phyloP scores from a whole-genome alignment of 345 rosid genomes.

The Populus euphratica region DNA sequence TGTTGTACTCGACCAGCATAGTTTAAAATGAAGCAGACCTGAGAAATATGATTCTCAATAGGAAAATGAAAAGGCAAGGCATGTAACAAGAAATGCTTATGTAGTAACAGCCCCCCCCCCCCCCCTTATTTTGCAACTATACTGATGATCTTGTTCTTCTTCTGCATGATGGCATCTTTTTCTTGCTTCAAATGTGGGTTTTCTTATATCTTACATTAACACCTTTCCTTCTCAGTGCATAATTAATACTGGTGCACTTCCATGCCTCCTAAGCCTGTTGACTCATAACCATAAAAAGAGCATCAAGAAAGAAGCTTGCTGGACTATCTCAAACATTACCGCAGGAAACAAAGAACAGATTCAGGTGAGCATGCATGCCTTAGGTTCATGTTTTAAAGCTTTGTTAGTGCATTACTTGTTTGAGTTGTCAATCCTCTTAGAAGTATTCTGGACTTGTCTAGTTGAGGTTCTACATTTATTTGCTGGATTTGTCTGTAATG shows the following conservation, averaged over 20 bases:
- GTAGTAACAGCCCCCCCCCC: not conserved
- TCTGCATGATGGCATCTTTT: not conserved
- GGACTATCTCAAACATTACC: slow-evolving; percentile 34
- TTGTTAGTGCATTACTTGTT: not conserved
- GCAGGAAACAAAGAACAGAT: slow-evolving; percentile 31
- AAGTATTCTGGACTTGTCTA: not conserved
- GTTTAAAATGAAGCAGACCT: not conserved
- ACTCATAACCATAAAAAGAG: slow-evolving; percentile 26
- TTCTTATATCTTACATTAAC: not conserved
- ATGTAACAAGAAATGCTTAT: not conserved
- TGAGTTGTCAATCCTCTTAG: not conserved
- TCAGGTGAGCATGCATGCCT: slow-evolving; percentile 10
- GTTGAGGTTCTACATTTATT: not conserved
- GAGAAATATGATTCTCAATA: no score
- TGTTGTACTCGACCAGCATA: not conserved
- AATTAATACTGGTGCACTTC: slow-evolving; percentile 18
- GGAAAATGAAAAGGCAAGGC: not conserved
- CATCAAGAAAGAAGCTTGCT: slow-evolving; percentile 34
- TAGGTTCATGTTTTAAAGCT: not conserved
- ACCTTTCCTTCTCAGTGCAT: slow-evolving; percentile 10
- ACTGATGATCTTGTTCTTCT: not conserved
- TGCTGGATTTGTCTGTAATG: not conserved
- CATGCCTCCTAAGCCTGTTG: slow-evolving; percentile 22
- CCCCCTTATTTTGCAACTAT: not conserved
- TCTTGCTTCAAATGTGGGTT: not conserved